Evolutionary conservation across 2,329 filamentous ascomycete species (phyloP).

Genomic region (Diplocarpon mali): DNA sequence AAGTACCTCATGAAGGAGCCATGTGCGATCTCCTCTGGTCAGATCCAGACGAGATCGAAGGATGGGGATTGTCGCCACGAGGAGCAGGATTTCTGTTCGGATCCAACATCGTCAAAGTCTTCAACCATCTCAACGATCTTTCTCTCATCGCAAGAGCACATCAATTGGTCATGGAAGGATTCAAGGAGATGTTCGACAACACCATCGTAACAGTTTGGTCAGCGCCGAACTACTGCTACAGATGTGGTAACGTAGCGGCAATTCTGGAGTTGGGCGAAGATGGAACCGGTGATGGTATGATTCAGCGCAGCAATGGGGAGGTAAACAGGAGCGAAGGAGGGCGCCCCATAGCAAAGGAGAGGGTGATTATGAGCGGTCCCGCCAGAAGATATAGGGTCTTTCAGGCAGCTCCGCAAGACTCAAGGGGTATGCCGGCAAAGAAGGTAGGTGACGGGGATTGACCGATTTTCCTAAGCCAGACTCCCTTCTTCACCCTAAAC

Average conservation of each 20-base stretch:
- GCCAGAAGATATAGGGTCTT: constrained; percentile 90
- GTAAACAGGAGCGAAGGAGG: constrained; percentile 45
- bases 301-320: constrained; percentile 28
- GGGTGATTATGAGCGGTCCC: constrained; percentile 53
- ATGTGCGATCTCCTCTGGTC: constrained; percentile 99
- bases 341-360: constrained; percentile 39
- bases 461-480: not conserved
- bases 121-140: constrained; percentile 90
- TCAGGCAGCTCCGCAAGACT: constrained; percentile 92
- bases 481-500: not conserved
- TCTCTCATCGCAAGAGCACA: constrained; percentile 88
- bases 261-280: constrained; percentile 91
- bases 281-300: constrained; percentile 52
- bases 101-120: constrained; percentile 87
- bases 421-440: constrained; percentile 95
- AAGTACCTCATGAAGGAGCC: constrained; percentile 94
- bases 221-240: constrained; percentile 90
- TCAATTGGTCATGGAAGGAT: constrained; percentile 98
- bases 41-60: constrained; percentile 93
- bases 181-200: constrained; percentile 97
- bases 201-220: constrained; percentile 99
- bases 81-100: constrained; percentile 95
- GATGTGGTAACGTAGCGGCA: constrained; percentile 86
- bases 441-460: constrained; percentile 46
- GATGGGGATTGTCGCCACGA: constrained; percentile 86